Base-by-base conservation (phyloP, 2,329 filamentous ascomycete species). In the Cadophora sp. region DNA sequence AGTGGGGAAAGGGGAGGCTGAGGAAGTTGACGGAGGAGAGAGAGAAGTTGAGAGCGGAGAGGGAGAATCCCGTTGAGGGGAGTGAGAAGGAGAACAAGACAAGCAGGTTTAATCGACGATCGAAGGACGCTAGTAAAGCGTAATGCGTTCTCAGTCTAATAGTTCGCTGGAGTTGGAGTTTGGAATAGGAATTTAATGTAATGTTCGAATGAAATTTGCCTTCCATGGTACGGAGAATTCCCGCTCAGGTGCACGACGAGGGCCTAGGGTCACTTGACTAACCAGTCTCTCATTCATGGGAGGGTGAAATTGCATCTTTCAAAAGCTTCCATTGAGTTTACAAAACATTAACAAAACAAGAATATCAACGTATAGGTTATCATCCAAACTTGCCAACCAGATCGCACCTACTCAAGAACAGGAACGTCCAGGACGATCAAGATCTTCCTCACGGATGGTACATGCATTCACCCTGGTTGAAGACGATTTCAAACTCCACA, bases 401-500 rank as follows among this genome's bases (percentile, higher is more conserved):
- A 9, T 20, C 14, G n/a, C 16, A 20, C 0, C 16, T n/a, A 45
- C 4, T 20, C 14, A 4, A 45, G 43, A 8, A 45, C 43, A 3
- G 1, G 16, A 18, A 45, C 43, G 16, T 16, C 43, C 3, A n/a
- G 8, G 16, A 8, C 6, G 14, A 20, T 18, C 41, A 13, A 13
- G 18, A 5, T 18, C 41, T n/a, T 14, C 41, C 41, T 39, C 68
- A 75, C 7, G 73, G 75, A 27, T 67, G 73, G 75, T 85, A 91
- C 76, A 83, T 72, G 89, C 90, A 92, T 76, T 81, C 81, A 7
- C 78, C 80, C 27, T 84, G 83, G 53, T 86, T 83, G 73, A 92
- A 88, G 8, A 88, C 81, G 11, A 90, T 85, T 78, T 93, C 90
- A 71, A 92, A 89, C 58, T 84, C 84, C 1, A 91, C 86, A n/a